A percentile compares a stretch with the other conserved stretches of the same genome.
These are phyloP conservation scores for Malus hybrid DNA, from an alignment of 331 rosid species.

Conservation along the genomic window DNA sequence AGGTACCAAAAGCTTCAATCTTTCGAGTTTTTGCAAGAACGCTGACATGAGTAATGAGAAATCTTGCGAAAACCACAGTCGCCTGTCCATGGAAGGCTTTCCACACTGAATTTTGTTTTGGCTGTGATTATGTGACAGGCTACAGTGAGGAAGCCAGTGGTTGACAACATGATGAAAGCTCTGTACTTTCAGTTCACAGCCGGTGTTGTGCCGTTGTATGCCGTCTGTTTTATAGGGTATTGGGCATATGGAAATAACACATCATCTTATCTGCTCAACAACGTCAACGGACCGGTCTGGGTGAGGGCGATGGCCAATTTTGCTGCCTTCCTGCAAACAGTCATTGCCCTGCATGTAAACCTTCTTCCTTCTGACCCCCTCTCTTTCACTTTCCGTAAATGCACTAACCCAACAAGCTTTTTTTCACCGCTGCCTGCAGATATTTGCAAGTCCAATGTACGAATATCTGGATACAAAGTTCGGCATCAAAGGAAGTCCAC, in stretches of 20 bases:
- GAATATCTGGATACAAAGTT: constrained; percentile 70
- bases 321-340: constrained; percentile 79
- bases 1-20: constrained; percentile 36
- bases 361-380: constrained; percentile 1
- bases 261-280: constrained; percentile 60
- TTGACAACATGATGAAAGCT: constrained; percentile 81
- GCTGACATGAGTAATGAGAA: too few relatives aligned
- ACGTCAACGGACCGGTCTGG: constrained; percentile 77
- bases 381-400: neutral
- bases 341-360: constrained; percentile 74
- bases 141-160: constrained; percentile 83
- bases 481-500: constrained; percentile 68
- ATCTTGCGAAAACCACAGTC: too few relatives aligned
- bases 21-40: neutral
- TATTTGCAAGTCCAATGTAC: constrained; percentile 97
- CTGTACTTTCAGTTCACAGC: constrained; percentile 79
- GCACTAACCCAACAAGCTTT: neutral
- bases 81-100: too few relatives aligned
- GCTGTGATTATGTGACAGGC: constrained; percentile 47
- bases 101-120: neutral
- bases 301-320: constrained; percentile 57
- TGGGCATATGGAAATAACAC: constrained; percentile 94
- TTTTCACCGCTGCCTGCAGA: constrained; percentile 32
- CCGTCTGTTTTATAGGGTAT: constrained; percentile 75
- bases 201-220: constrained; percentile 78